These are phyloP conservation scores for Clarireedia hainanense DNA, from an alignment of 2,329 filamentous ascomycete genomes.

Conservation along the genomic window DNA sequence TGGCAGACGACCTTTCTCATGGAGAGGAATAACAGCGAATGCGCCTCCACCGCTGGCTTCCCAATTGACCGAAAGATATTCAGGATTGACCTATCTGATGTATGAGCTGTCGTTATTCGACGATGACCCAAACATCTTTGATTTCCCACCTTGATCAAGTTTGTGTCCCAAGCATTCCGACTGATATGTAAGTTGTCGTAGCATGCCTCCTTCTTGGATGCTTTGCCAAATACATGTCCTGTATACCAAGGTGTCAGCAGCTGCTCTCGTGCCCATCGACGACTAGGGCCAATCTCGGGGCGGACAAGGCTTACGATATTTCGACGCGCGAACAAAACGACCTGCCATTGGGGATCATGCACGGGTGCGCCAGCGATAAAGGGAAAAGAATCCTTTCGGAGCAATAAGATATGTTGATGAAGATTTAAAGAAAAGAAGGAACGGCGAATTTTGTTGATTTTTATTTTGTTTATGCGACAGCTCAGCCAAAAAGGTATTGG, in stretches of 20 bases:
- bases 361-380: neutral
- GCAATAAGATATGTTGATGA: slow-evolving; percentile 6
- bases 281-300: neutral
- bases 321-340: slow-evolving; percentile 65
- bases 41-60: slow-evolving; percentile 92
- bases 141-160: slow-evolving; percentile 76
- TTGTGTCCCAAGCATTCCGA: slow-evolving; percentile 98
- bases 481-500: neutral
- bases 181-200: slow-evolving; percentile 98
- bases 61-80: slow-evolving; percentile 98
- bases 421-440: slow-evolving; percentile 8
- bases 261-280: slow-evolving; percentile 18
- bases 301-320: slow-evolving; percentile 51
- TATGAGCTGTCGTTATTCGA: slow-evolving; percentile 17
- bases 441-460: neutral
- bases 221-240: slow-evolving; percentile 98
- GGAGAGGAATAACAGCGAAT: slow-evolving; percentile 88
- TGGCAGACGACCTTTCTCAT: slow-evolving; percentile 82
- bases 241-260: slow-evolving; percentile 20
- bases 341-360: slow-evolving; percentile 47
- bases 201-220: slow-evolving; percentile 93
- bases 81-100: slow-evolving; percentile 69
- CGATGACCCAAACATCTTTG: neutral
- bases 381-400: neutral
- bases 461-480: neutral